Conservation (phyloP, 768 basidiomycete genomes). For the Suillus subalutaceus region DNA sequence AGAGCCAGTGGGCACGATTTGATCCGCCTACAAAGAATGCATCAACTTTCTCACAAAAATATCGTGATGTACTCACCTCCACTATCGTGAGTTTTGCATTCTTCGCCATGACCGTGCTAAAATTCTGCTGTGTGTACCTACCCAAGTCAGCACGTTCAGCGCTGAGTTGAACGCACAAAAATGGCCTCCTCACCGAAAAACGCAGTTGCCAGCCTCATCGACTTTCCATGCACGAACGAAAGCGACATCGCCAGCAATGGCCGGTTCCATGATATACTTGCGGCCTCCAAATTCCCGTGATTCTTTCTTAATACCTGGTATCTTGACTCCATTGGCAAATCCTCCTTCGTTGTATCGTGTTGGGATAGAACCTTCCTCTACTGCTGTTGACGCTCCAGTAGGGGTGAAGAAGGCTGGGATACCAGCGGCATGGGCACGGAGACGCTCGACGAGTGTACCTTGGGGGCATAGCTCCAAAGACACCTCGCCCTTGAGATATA, state of each 20-base stretch:
- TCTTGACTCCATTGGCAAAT: conserved; percentile 64
- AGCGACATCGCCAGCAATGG: conserved; percentile 80
- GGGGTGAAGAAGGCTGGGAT: conserved; percentile 95
- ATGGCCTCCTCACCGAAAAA: conserved; percentile 67
- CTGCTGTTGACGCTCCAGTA: conserved; percentile 88
- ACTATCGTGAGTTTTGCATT: conserved; percentile 90
- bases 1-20: conserved; percentile 83
- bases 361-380: conserved; percentile 80
- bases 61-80: conserved; percentile 50
- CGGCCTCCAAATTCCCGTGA: conserved; percentile 73
- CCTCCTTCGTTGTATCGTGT: conserved; percentile 79
- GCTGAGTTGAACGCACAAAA: background rate
- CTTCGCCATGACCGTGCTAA: conserved; percentile 86
- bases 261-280: conserved; percentile 79
- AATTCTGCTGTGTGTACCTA: conserved; percentile 89
- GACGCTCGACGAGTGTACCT: conserved; percentile 85
- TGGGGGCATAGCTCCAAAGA: conserved; percentile 90
- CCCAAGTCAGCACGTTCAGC: background rate
- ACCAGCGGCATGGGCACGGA: conserved; percentile 88
- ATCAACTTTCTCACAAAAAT: conserved; percentile 15
- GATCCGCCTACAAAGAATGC: conserved; percentile 64
- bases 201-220: conserved; percentile 87
- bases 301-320: conserved; percentile 79
- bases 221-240: conserved; percentile 92
- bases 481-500: conserved; percentile 81